A percentile compares a stretch with the other conserved stretches of the same genome.
phyloP scores from a whole-genome alignment of 2,329 filamentous ascomycete species.

The Pseudogymnoascus sp. region DNA sequence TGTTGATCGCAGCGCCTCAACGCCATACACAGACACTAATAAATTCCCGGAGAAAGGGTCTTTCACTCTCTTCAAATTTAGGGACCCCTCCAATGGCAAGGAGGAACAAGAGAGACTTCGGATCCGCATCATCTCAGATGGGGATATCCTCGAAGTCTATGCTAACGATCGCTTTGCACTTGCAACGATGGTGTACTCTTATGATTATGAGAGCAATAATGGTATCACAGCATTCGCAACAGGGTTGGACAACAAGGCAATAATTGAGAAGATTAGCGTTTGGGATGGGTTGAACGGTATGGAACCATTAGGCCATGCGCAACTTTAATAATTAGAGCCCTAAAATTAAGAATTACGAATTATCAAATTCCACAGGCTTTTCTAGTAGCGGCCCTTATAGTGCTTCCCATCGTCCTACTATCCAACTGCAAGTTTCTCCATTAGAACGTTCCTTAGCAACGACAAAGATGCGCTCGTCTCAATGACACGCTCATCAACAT shows the following conservation, averaged over 20 bases:
- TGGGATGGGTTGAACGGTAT: conserved; percentile 2
- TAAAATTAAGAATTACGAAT: not conserved
- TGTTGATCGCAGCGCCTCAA: conserved; percentile 12
- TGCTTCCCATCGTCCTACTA: not conserved
- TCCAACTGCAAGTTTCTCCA: not conserved
- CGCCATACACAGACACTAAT: not conserved
- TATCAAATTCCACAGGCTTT: not conserved
- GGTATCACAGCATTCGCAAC: not conserved
- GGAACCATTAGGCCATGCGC: not conserved
- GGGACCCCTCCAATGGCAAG: not conserved
- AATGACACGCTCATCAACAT: not conserved
- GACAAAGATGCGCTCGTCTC: not conserved
- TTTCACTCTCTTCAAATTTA: not conserved
- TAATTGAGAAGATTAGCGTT: not conserved
- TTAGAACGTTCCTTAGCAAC: not conserved
- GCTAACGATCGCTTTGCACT: conserved; percentile 20
- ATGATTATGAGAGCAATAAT: not conserved
- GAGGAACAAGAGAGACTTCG: conserved; percentile 7
- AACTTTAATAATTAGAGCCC: not conserved
- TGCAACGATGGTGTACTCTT: conserved; percentile 18
- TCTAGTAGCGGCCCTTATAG: not conserved
- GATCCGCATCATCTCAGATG: conserved; percentile 16
- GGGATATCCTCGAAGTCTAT: conserved; percentile 19
- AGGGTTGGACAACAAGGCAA: not conserved
- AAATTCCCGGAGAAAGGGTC: not conserved